Conservation (phyloP, 2,329 filamentous ascomycete genomes). For the Fusarium subtropicale region DNA sequence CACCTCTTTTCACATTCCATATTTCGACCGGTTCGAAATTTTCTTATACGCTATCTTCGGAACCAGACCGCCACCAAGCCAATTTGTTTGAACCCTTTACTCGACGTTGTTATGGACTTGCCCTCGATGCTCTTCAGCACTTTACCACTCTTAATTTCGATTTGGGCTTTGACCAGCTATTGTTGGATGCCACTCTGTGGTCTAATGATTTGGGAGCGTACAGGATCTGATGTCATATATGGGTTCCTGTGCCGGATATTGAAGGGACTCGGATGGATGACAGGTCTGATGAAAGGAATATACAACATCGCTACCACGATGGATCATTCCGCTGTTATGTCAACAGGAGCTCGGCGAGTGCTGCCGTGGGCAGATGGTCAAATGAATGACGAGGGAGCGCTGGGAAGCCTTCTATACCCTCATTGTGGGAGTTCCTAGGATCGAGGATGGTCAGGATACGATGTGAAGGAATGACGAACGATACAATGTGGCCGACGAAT, state of each 20-base stretch:
- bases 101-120: conserved; percentile 31
- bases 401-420: conserved; percentile 24
- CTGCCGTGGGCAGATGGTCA: conserved; percentile 26
- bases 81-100: conserved; percentile 18
- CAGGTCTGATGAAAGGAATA: neutral
- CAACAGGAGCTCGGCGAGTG: conserved; percentile 14
- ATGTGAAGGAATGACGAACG: conserved; percentile 9
- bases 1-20: conserved; percentile 37
- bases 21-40: conserved; percentile 22
- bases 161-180: conserved; percentile 37
- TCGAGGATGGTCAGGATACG: neutral
- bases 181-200: conserved; percentile 36
- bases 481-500: neutral
- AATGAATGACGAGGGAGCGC: conserved; percentile 23
- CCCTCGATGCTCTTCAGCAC: conserved; percentile 31
- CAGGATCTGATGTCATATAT: conserved; percentile 31
- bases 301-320: conserved; percentile 1
- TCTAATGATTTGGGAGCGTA: conserved; percentile 37
- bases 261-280: conserved; percentile 7
- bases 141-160: conserved; percentile 30
- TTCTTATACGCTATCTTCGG: conserved; percentile 28
- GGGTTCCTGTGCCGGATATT: conserved; percentile 13
- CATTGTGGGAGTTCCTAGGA: conserved; percentile 15
- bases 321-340: conserved; percentile 2
- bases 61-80: conserved; percentile 31